These are phyloP conservation scores for Eustoma russellianum DNA, from an alignment of 257 asterid species.

Conservation along the genomic window DNA sequence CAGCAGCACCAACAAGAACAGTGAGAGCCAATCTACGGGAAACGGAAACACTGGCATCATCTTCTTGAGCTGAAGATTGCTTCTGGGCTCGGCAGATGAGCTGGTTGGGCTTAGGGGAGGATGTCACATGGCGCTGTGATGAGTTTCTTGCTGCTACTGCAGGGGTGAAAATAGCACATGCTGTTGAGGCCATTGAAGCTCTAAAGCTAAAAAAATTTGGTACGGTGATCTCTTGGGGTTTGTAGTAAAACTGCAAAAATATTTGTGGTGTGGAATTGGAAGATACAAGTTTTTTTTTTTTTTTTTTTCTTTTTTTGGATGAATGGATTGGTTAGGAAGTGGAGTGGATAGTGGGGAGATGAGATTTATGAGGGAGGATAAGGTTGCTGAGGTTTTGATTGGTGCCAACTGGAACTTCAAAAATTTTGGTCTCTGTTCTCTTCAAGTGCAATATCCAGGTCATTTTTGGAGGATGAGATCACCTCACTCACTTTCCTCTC, in stretches of 20 bases:
- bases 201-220: background rate
- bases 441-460: constrained; percentile 33
- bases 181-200: constrained; percentile 57
- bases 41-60: constrained; percentile 21
- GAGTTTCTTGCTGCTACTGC: constrained; percentile 19
- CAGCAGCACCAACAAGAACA: constrained; percentile 60
- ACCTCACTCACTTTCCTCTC: background rate
- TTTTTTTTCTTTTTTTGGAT: too few species aligned
- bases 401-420: constrained; percentile 30
- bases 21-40: constrained; percentile 67
- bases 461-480: too few species aligned
- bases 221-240: background rate
- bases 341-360: constrained; percentile 36
- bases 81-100: constrained; percentile 59
- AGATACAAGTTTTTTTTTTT: too few species aligned
- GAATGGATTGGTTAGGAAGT: constrained; percentile 23
- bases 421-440: constrained; percentile 12
- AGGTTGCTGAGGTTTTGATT: constrained; percentile 33
- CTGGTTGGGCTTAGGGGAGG: constrained; percentile 28
- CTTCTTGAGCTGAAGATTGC: constrained; percentile 17
- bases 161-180: constrained; percentile 43
- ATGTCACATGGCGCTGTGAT: constrained; percentile 16
- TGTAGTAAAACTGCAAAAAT: constrained; percentile 1
- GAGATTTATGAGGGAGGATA: constrained; percentile 43
- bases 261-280: constrained; percentile 24